Conservation (phyloP, 345 rosid species). For the Psidium guajava region DNA sequence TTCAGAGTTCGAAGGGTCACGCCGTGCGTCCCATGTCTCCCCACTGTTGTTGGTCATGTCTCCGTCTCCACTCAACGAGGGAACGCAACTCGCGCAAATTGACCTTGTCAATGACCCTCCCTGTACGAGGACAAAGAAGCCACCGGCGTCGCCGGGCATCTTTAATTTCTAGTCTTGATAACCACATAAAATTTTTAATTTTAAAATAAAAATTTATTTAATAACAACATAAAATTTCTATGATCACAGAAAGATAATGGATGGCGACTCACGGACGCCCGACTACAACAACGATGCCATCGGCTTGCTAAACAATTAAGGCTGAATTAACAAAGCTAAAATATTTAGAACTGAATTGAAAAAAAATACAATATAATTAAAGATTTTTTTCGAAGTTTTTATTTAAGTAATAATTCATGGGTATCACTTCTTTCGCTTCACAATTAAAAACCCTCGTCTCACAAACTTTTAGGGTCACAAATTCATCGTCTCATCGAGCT, state of each 20-base stretch:
- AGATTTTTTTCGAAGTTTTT: neutral
- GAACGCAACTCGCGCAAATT: neutral
- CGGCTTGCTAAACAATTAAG: too few species aligned
- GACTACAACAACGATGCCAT: too few species aligned
- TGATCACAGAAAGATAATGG: fast-evolving
- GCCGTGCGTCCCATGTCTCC: neutral
- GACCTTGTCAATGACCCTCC: neutral
- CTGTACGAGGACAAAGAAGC: neutral
- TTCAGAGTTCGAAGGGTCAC: too few species aligned
- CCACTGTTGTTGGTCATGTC: neutral
- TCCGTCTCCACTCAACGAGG: neutral
- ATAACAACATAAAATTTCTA: too few species aligned
- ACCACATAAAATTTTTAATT: too few species aligned
- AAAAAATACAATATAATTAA: too few species aligned
- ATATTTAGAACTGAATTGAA: too few species aligned
- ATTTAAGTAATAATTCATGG: neutral
- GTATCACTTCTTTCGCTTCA: neutral
- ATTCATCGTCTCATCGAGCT: neutral
- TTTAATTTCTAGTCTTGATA: too few species aligned
- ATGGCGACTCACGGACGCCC: too few species aligned
- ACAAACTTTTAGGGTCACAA: neutral
- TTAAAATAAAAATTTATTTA: too few species aligned
- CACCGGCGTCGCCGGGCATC: neutral
- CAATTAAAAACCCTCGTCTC: neutral
- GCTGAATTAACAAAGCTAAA: too few species aligned